A percentile compares a stretch with the other conserved stretches of the same genome.
phyloP scores from a whole-genome alignment of 225 moss, liverwort and hornwort species.

The Thuidium tamariscinum region DNA sequence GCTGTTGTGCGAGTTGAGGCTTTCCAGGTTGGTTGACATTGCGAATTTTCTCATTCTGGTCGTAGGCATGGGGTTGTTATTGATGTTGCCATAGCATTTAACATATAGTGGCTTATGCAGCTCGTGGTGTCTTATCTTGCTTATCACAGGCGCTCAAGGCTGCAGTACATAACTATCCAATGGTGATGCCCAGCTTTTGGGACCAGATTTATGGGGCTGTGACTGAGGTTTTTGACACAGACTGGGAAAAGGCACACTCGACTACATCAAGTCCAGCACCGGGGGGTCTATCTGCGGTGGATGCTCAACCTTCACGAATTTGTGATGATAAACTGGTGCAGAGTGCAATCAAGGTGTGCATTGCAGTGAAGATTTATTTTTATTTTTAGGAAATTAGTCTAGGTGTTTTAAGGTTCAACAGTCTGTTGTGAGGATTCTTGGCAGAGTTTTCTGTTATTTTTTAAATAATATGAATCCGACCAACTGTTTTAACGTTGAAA shows the following conservation, averaged over 20 bases:
- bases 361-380: not conserved
- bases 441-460: not conserved
- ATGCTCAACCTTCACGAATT: constrained; percentile 52
- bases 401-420: not conserved
- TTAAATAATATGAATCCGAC: not conserved
- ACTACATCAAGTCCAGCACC: constrained; percentile 18
- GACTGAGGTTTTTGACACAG: constrained; percentile 27
- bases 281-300: constrained; percentile 12
- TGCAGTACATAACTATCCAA: constrained; percentile 71
- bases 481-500: not conserved
- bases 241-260: constrained; percentile 11
- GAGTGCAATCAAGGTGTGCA: constrained; percentile 88
- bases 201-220: constrained; percentile 45
- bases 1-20: constrained; percentile 73
- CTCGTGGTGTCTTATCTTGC: constrained; percentile 2
- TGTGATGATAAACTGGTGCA: constrained; percentile 89
- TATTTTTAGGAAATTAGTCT: not conserved
- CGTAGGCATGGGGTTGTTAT: not conserved
- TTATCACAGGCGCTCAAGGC: constrained; percentile 77
- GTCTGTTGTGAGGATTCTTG: not conserved
- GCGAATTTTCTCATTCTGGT: not conserved
- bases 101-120: not conserved
- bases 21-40: constrained; percentile 53
- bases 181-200: constrained; percentile 50
- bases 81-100: not conserved